Evolutionary conservation across 495 filamentous ascomycete genomes (phyloP).

Genomic region (Penicillium manginii): DNA sequence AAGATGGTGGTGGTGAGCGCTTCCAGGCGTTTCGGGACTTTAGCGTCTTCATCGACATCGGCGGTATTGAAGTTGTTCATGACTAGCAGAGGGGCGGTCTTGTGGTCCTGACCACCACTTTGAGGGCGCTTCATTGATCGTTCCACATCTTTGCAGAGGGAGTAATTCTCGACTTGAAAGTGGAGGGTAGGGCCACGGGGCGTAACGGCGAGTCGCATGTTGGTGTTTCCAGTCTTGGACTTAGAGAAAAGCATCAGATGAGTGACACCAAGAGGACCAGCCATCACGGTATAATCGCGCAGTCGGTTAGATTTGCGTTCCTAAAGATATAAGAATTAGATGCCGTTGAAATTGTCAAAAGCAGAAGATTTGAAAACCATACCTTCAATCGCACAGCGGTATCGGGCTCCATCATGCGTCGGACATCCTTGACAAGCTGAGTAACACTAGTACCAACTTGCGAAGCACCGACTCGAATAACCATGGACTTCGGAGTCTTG

Average conservation of each 20-base stretch:
- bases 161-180: constrained; percentile 96
- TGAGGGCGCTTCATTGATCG: constrained; percentile 79
- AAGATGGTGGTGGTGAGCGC: constrained; percentile 92
- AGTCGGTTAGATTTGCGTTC: constrained; percentile 89
- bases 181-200: constrained; percentile 91
- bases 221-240: constrained; percentile 87
- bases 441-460: constrained; percentile 90
- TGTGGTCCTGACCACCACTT: constrained; percentile 80
- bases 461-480: constrained; percentile 92
- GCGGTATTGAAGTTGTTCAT: constrained; percentile 96
- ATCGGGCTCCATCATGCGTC: constrained; percentile 91
- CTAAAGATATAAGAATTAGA: constrained; percentile 39
- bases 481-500: constrained; percentile 91
- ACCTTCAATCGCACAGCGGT: constrained; percentile 83
- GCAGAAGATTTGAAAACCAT: constrained; percentile 12
- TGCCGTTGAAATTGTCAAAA: background rate
- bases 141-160: constrained; percentile 85
- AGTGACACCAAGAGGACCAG: constrained; percentile 89
- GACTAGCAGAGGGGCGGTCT: constrained; percentile 83
- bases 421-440: constrained; percentile 89
- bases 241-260: constrained; percentile 95
- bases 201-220: constrained; percentile 84
- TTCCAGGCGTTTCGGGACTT: constrained; percentile 83
- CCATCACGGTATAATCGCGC: constrained; percentile 94
- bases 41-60: constrained; percentile 56